phyloP scores from a whole-genome alignment of 1,284 basidiomycete species.

The Takashimella koratensis region DNA sequence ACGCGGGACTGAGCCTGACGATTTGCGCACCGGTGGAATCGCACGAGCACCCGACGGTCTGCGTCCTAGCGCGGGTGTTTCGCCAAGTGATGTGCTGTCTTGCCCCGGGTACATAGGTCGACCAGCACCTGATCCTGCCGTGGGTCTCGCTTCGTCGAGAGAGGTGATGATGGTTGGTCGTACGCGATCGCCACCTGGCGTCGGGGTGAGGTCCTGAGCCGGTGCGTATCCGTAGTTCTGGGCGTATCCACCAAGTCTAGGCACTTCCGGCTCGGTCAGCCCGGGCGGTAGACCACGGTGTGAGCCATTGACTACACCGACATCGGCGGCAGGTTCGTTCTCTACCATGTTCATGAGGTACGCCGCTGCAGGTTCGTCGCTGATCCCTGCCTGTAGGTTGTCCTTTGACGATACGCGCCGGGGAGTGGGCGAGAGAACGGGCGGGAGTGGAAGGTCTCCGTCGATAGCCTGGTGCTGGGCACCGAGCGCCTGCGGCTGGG shows the following conservation, averaged over 20 bases:
- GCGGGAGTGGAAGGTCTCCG: not conserved
- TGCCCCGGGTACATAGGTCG: not conserved
- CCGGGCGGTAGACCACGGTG: too few relatives aligned
- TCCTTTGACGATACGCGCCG: conserved; percentile 24
- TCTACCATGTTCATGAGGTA: conserved; percentile 48
- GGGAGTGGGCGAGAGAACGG: conserved; percentile 27
- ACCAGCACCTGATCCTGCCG: not conserved
- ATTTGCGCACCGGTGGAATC: conserved; percentile 46
- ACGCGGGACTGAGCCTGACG: conserved; percentile 6
- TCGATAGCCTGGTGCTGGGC: not conserved
- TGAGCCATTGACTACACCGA: too few relatives aligned
- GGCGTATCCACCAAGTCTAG: too few relatives aligned
- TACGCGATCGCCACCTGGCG: conserved; percentile 6
- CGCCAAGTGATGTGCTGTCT: conserved; percentile 6
- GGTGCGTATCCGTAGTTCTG: too few relatives aligned
- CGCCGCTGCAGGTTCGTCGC: conserved; percentile 42
- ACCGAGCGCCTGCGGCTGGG: conserved; percentile 3
- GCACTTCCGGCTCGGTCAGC: not conserved
- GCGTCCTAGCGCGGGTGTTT: conserved; percentile 53
- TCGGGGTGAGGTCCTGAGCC: not conserved
- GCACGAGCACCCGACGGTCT: conserved; percentile 85
- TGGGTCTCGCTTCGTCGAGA: conserved; percentile 6
- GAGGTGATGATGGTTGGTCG: conserved; percentile 22
- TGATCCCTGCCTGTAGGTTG: conserved; percentile 17
- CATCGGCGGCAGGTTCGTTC: too few relatives aligned